Evolutionary conservation across 2,329 filamentous ascomycete genomes (phyloP).

Genomic region (Talaromyces sp.): DNA sequence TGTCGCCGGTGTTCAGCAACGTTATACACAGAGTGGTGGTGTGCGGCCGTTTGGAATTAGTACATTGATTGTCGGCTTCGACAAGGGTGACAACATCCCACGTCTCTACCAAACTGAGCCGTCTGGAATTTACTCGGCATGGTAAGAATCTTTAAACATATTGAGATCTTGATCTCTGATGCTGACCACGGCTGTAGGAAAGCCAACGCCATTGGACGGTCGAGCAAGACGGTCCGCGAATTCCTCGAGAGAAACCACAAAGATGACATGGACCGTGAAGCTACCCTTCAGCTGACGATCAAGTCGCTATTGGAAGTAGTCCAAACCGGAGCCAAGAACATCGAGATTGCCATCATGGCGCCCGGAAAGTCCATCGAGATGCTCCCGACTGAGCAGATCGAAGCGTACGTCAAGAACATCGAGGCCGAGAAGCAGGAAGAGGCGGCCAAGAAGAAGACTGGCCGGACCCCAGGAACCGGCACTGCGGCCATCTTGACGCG

Average conservation of each 20-base stretch:
- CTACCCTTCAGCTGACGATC: slow-evolving; percentile 93
- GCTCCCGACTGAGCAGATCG: slow-evolving; percentile 91
- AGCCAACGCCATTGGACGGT: slow-evolving; percentile 96
- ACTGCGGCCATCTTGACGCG: slow-evolving; percentile 66
- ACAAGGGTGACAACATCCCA: slow-evolving; percentile 82
- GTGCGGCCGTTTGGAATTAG: slow-evolving; percentile 98
- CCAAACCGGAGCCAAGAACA: slow-evolving; percentile 98
- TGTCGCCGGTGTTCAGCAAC: slow-evolving; percentile 93
- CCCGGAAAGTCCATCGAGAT: slow-evolving; percentile 88
- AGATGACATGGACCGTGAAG: slow-evolving; percentile 92
- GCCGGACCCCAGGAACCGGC: slow-evolving; percentile 39
- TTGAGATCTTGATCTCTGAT: not conserved
- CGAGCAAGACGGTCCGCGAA: slow-evolving; percentile 97
- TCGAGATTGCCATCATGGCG: slow-evolving; percentile 97
- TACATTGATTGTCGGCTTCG: slow-evolving; percentile 97
- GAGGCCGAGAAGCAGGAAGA: slow-evolving; percentile 99
- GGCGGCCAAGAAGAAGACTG: slow-evolving; percentile 92
- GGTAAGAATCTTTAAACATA: slow-evolving; percentile 52
- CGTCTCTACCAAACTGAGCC: slow-evolving; percentile 97
- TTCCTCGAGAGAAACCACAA: slow-evolving; percentile 99
- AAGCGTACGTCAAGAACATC: slow-evolving; percentile 96
- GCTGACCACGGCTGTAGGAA: slow-evolving; percentile 59
- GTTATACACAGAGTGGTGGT: slow-evolving; percentile 98
- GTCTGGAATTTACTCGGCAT: slow-evolving; percentile 98
- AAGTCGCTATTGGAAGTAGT: slow-evolving; percentile 98